Evolutionary conservation across 2,329 filamentous ascomycete genomes (phyloP).

Genomic region (Berkeleyomyces basicola): DNA sequence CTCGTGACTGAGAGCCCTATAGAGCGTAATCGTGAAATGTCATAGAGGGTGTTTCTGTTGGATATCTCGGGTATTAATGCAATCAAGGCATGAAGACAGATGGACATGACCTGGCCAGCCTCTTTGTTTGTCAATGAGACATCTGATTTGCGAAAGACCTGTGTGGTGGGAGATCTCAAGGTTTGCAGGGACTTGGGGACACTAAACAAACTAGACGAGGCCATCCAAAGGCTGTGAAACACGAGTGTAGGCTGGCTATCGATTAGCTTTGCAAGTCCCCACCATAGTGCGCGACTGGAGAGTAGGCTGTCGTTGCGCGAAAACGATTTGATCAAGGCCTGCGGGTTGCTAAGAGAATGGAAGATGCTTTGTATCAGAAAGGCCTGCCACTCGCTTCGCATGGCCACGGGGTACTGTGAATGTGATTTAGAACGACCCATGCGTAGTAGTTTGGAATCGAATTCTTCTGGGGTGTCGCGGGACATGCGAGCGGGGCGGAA

Average conservation of each 20-base stretch:
- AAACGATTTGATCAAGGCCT: slow-evolving; percentile 39
- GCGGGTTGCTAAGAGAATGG: slow-evolving; percentile 42
- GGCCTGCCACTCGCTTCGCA: slow-evolving; percentile 36
- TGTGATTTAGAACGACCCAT: slow-evolving; percentile 3
- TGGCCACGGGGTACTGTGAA: slow-evolving; percentile 17
- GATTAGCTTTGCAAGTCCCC: slow-evolving; percentile 43
- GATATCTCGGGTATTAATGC: slow-evolving; percentile 37
- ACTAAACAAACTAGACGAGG: slow-evolving; percentile 40
- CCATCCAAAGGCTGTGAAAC: slow-evolving; percentile 48
- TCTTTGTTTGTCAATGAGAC: slow-evolving; percentile 30
- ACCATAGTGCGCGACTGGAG: slow-evolving; percentile 46
- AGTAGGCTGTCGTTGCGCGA: slow-evolving; percentile 33
- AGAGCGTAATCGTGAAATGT: slow-evolving; percentile 44
- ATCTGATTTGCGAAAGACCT: slow-evolving; percentile 22
- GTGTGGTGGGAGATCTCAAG: slow-evolving; percentile 24
- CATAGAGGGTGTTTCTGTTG: slow-evolving; percentile 32
- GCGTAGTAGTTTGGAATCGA: slow-evolving; percentile 6
- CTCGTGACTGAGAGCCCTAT: slow-evolving; percentile 34
- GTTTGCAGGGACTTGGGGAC: slow-evolving; percentile 31
- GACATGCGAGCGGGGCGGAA: slow-evolving; percentile 15
- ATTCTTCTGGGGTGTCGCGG: slow-evolving; percentile 5
- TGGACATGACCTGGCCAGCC: slow-evolving; percentile 37
- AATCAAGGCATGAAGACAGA: slow-evolving; percentile 46
- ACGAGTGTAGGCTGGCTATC: slow-evolving; percentile 40
- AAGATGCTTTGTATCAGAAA: slow-evolving; percentile 51